These are phyloP conservation scores for Sungouiozyma ichnusensis DNA, from an alignment of 805 yeast species.

Conservation along the genomic window DNA sequence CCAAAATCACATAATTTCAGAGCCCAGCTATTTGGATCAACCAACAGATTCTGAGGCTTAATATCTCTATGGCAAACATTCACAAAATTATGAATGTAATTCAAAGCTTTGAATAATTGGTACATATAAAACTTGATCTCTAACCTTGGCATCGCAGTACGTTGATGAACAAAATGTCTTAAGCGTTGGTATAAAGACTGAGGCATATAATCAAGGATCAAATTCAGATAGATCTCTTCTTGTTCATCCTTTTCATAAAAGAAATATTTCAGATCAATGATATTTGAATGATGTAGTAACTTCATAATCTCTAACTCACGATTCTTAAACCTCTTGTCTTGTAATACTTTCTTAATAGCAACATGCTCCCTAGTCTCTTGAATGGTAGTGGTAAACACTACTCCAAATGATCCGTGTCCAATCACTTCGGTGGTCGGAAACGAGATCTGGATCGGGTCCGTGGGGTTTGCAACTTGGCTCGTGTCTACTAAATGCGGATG, in stretches of 20 bases:
- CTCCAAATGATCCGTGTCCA: constrained; percentile 99
- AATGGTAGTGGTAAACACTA: constrained; percentile 82
- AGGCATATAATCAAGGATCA: constrained; percentile 89
- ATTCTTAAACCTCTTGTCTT: constrained; percentile 87
- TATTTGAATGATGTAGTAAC: constrained; percentile 70
- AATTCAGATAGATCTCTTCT: constrained; percentile 60
- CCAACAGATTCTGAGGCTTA: constrained; percentile 81
- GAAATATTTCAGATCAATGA: constrained; percentile 79
- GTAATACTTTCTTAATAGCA: constrained; percentile 93
- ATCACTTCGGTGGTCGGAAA: constrained; percentile 82
- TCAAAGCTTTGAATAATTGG: constrained; percentile 65
- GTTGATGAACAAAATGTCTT: constrained; percentile 68
- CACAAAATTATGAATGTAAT: constrained; percentile 67
- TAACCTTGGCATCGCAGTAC: constrained; percentile 73
- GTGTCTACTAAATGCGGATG: constrained; percentile 4
- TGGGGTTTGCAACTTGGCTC: not conserved
- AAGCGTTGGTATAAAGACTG: constrained; percentile 88
- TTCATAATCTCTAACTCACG: constrained; percentile 96
- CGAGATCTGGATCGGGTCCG: constrained; percentile 37
- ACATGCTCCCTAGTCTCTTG: constrained; percentile 66
- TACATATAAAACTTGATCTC: constrained; percentile 81
- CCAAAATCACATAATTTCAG: constrained; percentile 95
- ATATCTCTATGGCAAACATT: constrained; percentile 88
- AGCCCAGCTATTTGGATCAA: constrained; percentile 76
- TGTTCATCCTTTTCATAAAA: constrained; percentile 67